These are phyloP conservation scores for Solanum hybrid DNA, from an alignment of 305 asterid genomes.

Conservation along the genomic window DNA sequence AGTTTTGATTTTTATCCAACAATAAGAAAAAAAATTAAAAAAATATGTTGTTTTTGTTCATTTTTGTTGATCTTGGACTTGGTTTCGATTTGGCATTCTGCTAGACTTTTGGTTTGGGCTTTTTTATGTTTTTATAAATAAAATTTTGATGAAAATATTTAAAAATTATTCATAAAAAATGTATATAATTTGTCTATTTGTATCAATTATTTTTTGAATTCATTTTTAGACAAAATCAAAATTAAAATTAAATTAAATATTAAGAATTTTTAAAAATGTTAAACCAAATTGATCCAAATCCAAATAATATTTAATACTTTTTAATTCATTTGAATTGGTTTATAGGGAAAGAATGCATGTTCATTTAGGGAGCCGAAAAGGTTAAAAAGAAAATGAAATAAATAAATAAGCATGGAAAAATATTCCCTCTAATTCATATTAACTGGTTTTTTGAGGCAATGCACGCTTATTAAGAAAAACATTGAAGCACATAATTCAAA, in stretches of 20 bases:
- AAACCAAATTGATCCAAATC: not conserved
- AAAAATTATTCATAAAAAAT: no score
- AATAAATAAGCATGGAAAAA: not conserved
- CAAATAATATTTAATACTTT: not conserved
- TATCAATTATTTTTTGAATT: not conserved
- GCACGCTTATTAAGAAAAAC: no score
- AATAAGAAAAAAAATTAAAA: not conserved
- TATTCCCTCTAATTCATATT: not conserved
- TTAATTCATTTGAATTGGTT: not conserved
- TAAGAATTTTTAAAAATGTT: no score
- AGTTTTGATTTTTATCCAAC: not conserved
- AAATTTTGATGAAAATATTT: not conserved
- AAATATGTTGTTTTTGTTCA: not conserved
- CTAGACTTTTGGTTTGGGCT: not conserved
- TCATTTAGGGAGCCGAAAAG: not conserved
- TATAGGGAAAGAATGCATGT: not conserved
- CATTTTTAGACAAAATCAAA: not conserved
- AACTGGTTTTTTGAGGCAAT: no score
- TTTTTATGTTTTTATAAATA: no score
- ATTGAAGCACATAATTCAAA: no score
- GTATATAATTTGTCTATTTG: not conserved
- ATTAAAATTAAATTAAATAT: no score
- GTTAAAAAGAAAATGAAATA: not conserved
- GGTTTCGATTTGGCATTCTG: not conserved
- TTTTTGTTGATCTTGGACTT: not conserved